Percentiles rank a stretch among this genome's conserved stretches.
phyloP scores from a whole-genome alignment of 129 eudicot genomes.

The Artemisia annua region DNA sequence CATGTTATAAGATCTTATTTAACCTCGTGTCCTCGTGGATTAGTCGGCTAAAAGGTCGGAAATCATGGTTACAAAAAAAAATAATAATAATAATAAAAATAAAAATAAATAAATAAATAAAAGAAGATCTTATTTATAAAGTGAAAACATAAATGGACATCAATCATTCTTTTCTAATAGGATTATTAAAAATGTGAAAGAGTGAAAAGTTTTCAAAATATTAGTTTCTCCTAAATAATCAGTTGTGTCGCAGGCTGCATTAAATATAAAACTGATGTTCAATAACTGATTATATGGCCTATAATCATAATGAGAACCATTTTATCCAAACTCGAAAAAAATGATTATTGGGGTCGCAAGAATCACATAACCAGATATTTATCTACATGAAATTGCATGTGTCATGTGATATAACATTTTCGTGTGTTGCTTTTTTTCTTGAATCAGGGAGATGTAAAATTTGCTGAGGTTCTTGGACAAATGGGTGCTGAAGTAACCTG shows the following conservation, averaged over 20 bases:
- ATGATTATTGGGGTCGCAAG: neutral
- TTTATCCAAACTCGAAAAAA: neutral
- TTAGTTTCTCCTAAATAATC: neutral
- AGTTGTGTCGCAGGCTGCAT: neutral
- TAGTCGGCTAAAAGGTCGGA: too few relatives aligned
- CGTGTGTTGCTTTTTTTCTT: neutral
- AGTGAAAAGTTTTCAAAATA: neutral
- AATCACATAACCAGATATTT: neutral
- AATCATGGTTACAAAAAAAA: too few relatives aligned
- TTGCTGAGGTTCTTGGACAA: slow-evolving; percentile 98
- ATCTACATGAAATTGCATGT: neutral
- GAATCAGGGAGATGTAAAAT: slow-evolving; percentile 88
- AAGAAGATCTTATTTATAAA: neutral
- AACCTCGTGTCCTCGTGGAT: too few relatives aligned
- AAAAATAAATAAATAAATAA: too few relatives aligned
- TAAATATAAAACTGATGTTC: neutral
- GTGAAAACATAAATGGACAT: neutral
- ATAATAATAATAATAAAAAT: too few relatives aligned
- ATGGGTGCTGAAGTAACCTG: slow-evolving; percentile 97
- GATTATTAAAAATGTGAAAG: neutral
- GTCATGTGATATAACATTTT: slow-evolving; percentile 1
- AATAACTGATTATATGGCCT: neutral
- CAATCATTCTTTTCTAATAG: neutral
- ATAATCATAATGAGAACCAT: neutral
- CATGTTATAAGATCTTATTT: neutral